Evolutionary conservation across 805 yeast genomes (phyloP).

Genomic region (Hanseniaspora pseudoguilliermondii): DNA sequence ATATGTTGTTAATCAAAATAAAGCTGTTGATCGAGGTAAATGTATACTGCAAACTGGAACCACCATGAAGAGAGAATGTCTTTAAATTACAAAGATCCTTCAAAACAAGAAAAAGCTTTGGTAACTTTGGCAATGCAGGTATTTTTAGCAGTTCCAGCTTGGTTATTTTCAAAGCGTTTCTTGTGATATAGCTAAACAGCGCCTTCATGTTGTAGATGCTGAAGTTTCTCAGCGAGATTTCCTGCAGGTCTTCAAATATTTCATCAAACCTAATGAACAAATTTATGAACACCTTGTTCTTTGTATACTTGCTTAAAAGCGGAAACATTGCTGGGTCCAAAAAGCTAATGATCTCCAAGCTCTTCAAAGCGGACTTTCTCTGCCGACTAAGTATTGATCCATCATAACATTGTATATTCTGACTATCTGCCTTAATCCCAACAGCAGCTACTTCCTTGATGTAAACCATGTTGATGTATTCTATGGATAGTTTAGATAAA

Average conservation of each 20-base stretch:
- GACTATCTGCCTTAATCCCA: neutral
- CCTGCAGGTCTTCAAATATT: neutral
- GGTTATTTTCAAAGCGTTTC: neutral
- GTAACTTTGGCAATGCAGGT: neutral
- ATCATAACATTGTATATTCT: neutral
- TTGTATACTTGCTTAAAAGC: neutral
- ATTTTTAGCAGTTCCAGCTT: neutral
- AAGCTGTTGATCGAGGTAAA: neutral
- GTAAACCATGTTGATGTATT: neutral
- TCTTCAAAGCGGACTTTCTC: neutral
- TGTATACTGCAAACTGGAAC: neutral
- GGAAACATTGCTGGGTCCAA: neutral
- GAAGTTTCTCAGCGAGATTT: neutral
- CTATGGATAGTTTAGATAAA: neutral
- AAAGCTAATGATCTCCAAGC: neutral
- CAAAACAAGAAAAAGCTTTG: neutral
- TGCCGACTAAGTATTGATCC: neutral
- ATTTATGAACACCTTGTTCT: neutral
- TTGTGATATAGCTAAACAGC: neutral
- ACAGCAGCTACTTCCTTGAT: neutral
- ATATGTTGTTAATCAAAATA: neutral
- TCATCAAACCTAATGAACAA: slow-evolving; percentile 1
- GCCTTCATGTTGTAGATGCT: neutral
- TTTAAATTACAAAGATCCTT: neutral
- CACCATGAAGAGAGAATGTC: slow-evolving; percentile 8